Percentiles rank a stretch among this genome's conserved stretches.
Evolutionary conservation across 75 land plant species (phyloP).

Genomic region (Pinus albicaulis): DNA sequence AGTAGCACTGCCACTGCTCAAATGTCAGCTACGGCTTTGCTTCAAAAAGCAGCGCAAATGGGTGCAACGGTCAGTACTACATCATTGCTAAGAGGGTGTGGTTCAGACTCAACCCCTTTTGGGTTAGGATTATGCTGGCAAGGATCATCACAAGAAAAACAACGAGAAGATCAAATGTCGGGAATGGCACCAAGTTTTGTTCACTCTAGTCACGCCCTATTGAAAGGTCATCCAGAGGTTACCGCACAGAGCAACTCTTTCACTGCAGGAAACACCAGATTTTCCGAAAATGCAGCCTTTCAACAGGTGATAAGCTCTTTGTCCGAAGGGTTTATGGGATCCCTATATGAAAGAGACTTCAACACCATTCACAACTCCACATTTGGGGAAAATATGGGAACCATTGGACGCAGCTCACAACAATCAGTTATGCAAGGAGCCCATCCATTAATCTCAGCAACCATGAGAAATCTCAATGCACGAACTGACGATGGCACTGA

Average conservation of each 20-base stretch:
- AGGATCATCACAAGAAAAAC: background rate
- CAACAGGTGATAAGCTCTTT: background rate
- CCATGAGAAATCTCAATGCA: background rate
- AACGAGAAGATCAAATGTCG: background rate
- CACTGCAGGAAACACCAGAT: too few relatives aligned
- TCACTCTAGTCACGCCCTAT: background rate
- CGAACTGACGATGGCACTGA: background rate
- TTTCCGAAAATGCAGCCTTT: background rate
- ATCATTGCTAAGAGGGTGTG: slow-evolving; percentile 10
- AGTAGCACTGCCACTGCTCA: slow-evolving; percentile 6
- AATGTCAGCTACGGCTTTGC: slow-evolving; percentile 54
- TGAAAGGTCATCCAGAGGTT: background rate
- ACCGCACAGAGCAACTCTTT: too few relatives aligned
- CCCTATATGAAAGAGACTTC: background rate
- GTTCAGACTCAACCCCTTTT: background rate
- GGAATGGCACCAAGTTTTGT: background rate
- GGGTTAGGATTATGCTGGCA: slow-evolving; percentile 1
- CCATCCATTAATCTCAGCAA: background rate
- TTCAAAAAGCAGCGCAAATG: slow-evolving; percentile 64
- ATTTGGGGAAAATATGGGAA: background rate
- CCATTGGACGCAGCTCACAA: background rate
- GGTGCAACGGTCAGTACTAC: slow-evolving; percentile 42
- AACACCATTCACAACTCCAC: background rate
- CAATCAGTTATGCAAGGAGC: background rate
- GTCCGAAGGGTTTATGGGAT: background rate